Evolutionary conservation across 2,329 filamentous ascomycete species (phyloP).

Genomic region (Cercospora beticola): DNA sequence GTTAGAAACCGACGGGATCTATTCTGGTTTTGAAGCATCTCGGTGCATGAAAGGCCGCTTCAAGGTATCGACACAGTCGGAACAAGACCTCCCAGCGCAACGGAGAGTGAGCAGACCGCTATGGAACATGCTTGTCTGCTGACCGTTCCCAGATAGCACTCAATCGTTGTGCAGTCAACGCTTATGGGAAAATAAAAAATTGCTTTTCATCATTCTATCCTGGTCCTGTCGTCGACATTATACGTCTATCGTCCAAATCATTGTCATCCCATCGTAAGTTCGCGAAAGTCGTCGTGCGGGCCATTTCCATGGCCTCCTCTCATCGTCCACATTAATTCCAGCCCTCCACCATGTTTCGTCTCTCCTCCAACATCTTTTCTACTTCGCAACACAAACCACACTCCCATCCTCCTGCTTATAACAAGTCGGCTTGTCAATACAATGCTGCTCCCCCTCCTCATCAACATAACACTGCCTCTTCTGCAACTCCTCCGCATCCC

Average conservation of each 20-base stretch:
- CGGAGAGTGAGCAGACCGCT: too few relatives aligned
- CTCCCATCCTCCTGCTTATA: constrained; percentile 14
- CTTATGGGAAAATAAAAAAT: not conserved
- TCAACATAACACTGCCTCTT: not conserved
- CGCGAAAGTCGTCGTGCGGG: not conserved
- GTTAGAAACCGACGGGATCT: too few relatives aligned
- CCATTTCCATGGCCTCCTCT: not conserved
- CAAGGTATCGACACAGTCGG: too few relatives aligned
- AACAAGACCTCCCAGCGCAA: too few relatives aligned
- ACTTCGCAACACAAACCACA: constrained; percentile 13
- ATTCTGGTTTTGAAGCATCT: too few relatives aligned
- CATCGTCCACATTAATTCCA: not conserved
- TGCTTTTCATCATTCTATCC: not conserved
- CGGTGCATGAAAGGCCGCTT: too few relatives aligned
- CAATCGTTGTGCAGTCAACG: not conserved
- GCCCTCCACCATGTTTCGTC: too few relatives aligned
- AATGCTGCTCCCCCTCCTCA: constrained; percentile 6
- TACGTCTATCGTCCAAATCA: not conserved
- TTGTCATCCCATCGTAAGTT: not conserved
- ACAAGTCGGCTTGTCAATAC: constrained; percentile 18
- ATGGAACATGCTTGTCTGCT: too few relatives aligned
- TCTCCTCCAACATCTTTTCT: too few relatives aligned
- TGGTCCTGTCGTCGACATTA: not conserved
- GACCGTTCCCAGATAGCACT: too few relatives aligned
- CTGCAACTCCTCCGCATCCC: not conserved